Percentiles rank a stretch among this genome's conserved stretches.
Evolutionary conservation across 139 green algal genomes (phyloP).

Genomic region (Tetradesmus obliquus): DNA sequence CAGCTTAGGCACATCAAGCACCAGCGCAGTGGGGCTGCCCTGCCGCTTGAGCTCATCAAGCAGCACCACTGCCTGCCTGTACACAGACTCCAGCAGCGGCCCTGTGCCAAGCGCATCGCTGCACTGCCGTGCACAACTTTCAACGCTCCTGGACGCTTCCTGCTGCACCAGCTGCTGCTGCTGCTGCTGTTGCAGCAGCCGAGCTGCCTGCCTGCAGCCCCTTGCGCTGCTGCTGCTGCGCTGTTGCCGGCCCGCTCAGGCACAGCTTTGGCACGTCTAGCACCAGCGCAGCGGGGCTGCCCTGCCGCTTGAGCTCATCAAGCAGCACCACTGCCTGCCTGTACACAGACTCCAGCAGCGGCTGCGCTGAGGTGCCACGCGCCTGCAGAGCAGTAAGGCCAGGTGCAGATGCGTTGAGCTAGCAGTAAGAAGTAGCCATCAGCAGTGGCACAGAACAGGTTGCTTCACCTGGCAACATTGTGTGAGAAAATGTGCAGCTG

Average conservation of each 20-base stretch:
- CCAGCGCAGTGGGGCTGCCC: constrained; percentile 28
- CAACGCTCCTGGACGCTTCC: background rate
- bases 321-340: constrained; percentile 46
- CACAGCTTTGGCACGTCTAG: constrained; percentile 17
- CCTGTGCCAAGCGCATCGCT: background rate
- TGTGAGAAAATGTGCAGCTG: background rate
- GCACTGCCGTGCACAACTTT: constrained; percentile 2
- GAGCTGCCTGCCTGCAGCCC: background rate
- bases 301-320: constrained; percentile 48
- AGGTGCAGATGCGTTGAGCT: too few species aligned
- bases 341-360: constrained; percentile 56
- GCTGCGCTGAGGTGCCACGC: constrained; percentile 36
- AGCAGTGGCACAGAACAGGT: background rate
- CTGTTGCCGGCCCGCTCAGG: background rate
- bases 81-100: constrained; percentile 39
- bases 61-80: constrained; percentile 42
- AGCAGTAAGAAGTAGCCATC: background rate
- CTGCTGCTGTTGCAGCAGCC: background rate
- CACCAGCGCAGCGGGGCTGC: constrained; percentile 33
- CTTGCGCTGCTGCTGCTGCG: constrained; percentile 13
- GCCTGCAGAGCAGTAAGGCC: background rate
- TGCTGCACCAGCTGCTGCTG: background rate
- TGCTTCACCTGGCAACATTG: background rate
- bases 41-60: constrained; percentile 34
- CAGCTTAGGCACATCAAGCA: constrained; percentile 15